Evolutionary conservation across 441 rosid species (phyloP).

Genomic region (Viola pubescens): DNA sequence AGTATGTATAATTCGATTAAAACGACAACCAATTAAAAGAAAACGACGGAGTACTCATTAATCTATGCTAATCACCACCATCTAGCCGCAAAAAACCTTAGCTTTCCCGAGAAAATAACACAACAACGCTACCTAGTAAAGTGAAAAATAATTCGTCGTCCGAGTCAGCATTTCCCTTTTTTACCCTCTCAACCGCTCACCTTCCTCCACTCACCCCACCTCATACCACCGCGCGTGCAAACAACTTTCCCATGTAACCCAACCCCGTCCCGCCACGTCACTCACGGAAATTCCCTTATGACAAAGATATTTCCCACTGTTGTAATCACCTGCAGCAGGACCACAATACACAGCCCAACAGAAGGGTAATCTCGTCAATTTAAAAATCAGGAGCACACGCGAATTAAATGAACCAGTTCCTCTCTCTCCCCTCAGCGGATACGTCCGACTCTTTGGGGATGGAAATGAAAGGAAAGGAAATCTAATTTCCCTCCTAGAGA

Average conservation of each 20-base stretch:
- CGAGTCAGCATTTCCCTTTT: neutral
- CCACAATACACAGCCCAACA: neutral
- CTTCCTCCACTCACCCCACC: neutral
- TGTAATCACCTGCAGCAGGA: neutral
- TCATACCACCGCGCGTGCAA: neutral
- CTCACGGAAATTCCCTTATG: neutral
- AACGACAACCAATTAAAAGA: too few species aligned
- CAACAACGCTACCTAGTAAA: too few species aligned
- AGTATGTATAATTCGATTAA: too few species aligned
- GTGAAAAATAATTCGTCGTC: neutral
- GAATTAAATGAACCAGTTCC: neutral
- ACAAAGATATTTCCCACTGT: neutral
- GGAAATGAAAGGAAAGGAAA: neutral
- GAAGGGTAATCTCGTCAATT: slow-evolving; percentile 2
- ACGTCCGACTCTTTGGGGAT: neutral
- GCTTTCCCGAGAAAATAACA: too few species aligned
- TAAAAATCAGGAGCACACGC: neutral
- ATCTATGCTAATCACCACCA: too few species aligned
- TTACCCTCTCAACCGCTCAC: neutral
- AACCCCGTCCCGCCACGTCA: neutral
- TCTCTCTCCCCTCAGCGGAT: neutral
- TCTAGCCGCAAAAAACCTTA: too few species aligned
- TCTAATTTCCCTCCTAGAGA: neutral
- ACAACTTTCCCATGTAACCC: neutral
- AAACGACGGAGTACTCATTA: too few species aligned